Evolutionary conservation across 2,329 filamentous ascomycete species (phyloP).

Genomic region (Cladophialophora carrionii): DNA sequence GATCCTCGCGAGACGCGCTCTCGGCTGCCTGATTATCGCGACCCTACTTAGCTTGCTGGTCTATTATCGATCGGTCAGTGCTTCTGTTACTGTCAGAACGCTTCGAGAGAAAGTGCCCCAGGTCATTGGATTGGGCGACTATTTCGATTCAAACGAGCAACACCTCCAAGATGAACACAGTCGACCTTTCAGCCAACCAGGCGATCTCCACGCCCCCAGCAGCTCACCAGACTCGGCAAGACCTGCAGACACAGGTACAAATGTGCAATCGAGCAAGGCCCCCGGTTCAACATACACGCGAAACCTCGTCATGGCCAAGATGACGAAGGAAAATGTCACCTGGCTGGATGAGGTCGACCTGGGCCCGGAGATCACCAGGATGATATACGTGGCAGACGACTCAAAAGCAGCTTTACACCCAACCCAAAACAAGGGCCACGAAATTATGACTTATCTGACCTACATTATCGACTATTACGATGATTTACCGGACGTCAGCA

Average conservation of each 20-base stretch:
- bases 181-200: not conserved
- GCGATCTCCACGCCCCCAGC: constrained; percentile 19
- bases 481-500: constrained; percentile 59
- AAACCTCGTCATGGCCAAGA: constrained; percentile 58
- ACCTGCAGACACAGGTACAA: constrained; percentile 30
- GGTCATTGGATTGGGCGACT: constrained; percentile 46
- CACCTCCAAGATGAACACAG: constrained; percentile 12
- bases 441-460: constrained; percentile 65
- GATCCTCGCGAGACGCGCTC: constrained; percentile 27
- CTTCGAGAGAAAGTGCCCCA: constrained; percentile 39
- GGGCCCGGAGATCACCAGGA: constrained; percentile 53
- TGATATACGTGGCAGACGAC: constrained; percentile 59
- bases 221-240: constrained; percentile 18
- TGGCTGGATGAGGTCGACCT: constrained; percentile 58
- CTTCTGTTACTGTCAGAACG: constrained; percentile 25
- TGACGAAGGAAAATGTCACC: constrained; percentile 42
- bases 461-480: constrained; percentile 68
- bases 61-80: constrained; percentile 28
- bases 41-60: constrained; percentile 21
- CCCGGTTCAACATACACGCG: constrained; percentile 57
- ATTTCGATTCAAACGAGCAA: constrained; percentile 21
- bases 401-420: constrained; percentile 54
- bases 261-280: constrained; percentile 43
- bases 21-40: constrained; percentile 24
- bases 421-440: constrained; percentile 63